phyloP scores from a whole-genome alignment of 1,284 basidiomycete genomes.

The Marasmius tenuissimus region DNA sequence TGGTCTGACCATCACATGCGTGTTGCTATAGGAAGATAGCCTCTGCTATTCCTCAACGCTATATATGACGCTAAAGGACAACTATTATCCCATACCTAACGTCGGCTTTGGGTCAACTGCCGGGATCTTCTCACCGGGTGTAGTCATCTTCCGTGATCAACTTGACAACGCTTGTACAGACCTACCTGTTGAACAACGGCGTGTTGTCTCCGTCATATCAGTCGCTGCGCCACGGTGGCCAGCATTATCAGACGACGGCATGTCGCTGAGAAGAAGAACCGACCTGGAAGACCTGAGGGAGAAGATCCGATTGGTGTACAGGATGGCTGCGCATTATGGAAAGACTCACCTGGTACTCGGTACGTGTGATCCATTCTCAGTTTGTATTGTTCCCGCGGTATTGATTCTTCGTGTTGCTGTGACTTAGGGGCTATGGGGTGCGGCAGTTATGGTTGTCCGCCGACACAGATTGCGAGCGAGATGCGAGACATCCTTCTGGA shows the following conservation, averaged over 20 bases:
- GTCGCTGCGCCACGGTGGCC: conserved; percentile 40
- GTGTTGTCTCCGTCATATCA: conserved; percentile 42
- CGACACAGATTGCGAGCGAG: conserved; percentile 38
- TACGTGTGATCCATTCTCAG: conserved; percentile 16
- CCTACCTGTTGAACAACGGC: conserved; percentile 29
- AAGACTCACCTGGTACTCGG: conserved; percentile 40
- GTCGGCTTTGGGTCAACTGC: conserved; percentile 37
- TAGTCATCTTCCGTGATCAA: conserved; percentile 47
- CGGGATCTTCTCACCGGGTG: conserved; percentile 43
- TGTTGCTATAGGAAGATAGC: conserved; percentile 36
- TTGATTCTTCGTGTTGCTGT: neutral
- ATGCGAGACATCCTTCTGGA: conserved; percentile 43
- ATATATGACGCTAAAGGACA: conserved; percentile 38
- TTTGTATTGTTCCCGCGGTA: neutral
- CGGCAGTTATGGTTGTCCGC: conserved; percentile 43
- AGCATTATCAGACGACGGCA: conserved; percentile 28
- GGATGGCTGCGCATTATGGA: conserved; percentile 40
- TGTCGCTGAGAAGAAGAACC: conserved; percentile 23
- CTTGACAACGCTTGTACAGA: conserved; percentile 41
- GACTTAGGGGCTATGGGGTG: conserved; percentile 45
- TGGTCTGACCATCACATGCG: neutral
- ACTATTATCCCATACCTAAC: conserved; percentile 49
- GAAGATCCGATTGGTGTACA: conserved; percentile 43
- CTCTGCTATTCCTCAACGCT: conserved; percentile 49
- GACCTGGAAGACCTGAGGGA: conserved; percentile 35